Base-by-base conservation (phyloP, 495 filamentous ascomycete genomes). In the Trichoderma erinaceum region DNA sequence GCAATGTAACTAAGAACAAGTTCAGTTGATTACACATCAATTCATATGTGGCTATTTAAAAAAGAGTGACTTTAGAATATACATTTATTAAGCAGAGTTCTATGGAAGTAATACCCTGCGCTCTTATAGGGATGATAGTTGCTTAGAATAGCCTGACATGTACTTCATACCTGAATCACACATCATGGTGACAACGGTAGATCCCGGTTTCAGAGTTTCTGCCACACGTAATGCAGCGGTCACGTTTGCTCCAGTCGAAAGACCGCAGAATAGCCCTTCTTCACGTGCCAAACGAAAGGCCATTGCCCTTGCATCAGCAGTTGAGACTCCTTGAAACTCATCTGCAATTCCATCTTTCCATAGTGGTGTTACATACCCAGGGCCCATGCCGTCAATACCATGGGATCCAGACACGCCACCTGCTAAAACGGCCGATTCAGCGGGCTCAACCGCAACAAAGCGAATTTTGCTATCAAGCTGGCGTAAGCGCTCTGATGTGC, bases 141-240 rank as follows among this genome's bases (percentile, higher is more conserved):
- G 41, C 18, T 25, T 2, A 27, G 41, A 52, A 23, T 50, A 66
- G 0, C 41, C 27, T 23, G 43, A 27, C 41, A 66, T 44, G 8
- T 66, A 66, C 65, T 66, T 66, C 65, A 66, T 50, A n/a, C 65
- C 65, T 1, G 65, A 48, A 32, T 66, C 65, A 32, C 43, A 44
- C 65, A 52, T 52, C 0, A 66, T 52, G 1, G 65, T 29, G 13
- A 66, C 65, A 52, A 66, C 48, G 1, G 65, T 44, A 7, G 65
- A 44, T 10, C 48, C 43, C 8, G 65, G 65, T 12, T 41, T 29
- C 2, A 66, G 43, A 21, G 21, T 23, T 48, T 52, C 65, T 41
- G 65, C 65, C 21, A 66, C 38, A 21, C 65, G 65, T n/a, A 66
- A 18, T 4, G 65, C 65, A n/a, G 43, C 65, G 3, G 43, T 32